A percentile compares a stretch with the other conserved stretches of the same genome.
Evolutionary conservation across 352 stramenopile genomes (phyloP).

Genomic region (Saprolegnia diclina): DNA sequence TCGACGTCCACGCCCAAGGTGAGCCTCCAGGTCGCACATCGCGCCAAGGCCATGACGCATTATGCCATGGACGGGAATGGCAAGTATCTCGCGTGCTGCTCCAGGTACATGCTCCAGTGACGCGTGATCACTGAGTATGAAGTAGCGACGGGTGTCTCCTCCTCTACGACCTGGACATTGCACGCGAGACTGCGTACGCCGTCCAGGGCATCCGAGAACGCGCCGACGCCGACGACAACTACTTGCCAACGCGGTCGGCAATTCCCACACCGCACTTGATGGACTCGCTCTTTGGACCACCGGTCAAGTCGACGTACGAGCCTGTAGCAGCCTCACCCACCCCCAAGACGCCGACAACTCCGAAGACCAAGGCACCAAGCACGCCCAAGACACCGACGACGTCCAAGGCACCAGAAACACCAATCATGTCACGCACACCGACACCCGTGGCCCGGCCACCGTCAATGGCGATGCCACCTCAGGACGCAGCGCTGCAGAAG

Average conservation of each 20-base stretch:
- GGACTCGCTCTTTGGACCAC: conserved; percentile 24
- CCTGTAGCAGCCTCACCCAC: background rate
- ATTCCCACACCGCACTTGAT: background rate
- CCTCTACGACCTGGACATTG: conserved; percentile 78
- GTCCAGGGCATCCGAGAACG: conserved; percentile 36
- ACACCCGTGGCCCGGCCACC: background rate
- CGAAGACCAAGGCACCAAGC: background rate
- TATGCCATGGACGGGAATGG: conserved; percentile 69
- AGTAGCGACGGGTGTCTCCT: conserved; percentile 68
- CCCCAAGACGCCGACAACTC: background rate
- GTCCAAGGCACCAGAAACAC: background rate
- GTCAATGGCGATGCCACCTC: background rate
- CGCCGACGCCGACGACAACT: conserved; percentile 37
- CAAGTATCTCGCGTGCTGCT: conserved; percentile 58
- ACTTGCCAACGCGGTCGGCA: conserved; percentile 37
- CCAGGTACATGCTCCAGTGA: conserved; percentile 39
- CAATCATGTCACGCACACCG: background rate
- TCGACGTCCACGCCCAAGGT: conserved; percentile 61
- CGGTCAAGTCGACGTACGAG: background rate
- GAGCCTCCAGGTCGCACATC: conserved; percentile 60
- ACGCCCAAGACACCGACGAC: background rate
- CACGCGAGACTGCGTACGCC: conserved; percentile 46
- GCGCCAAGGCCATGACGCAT: conserved; percentile 42
- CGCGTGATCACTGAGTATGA: background rate
- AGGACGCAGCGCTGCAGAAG: conserved; percentile 41